Evolutionary conservation across 345 rosid genomes (phyloP).

Genomic region (Lepidium africanum): DNA sequence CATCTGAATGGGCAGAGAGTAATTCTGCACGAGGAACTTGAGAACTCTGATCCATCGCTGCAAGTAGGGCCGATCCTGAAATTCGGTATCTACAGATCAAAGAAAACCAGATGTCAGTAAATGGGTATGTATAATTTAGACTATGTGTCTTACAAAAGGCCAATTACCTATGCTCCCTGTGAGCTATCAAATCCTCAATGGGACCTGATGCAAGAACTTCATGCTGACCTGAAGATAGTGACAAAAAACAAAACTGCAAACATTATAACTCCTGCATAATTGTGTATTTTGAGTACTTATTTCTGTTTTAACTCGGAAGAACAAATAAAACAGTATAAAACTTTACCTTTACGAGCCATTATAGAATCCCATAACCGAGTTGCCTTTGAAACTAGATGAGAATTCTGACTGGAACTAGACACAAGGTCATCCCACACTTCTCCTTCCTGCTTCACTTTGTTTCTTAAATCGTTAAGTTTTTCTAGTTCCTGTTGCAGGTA

Average conservation of each 20-base stretch:
- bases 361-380: slow-evolving; percentile 94
- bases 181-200: slow-evolving; percentile 96
- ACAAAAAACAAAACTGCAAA: neutral
- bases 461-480: slow-evolving; percentile 86
- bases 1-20: slow-evolving; percentile 48
- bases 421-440: slow-evolving; percentile 98
- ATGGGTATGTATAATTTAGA: neutral
- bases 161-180: slow-evolving; percentile 91
- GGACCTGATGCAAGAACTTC: slow-evolving; percentile 99
- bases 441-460: slow-evolving; percentile 96
- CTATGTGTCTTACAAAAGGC: neutral
- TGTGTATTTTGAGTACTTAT: neutral
- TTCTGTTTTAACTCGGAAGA: neutral
- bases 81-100: slow-evolving; percentile 75
- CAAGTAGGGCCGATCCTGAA: slow-evolving; percentile 87
- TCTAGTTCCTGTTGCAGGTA: slow-evolving; percentile 98
- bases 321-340: slow-evolving; percentile 8
- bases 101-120: slow-evolving; percentile 20
- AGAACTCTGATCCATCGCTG: slow-evolving; percentile 98
- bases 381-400: slow-evolving; percentile 92
- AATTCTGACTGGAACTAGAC: slow-evolving; percentile 89
- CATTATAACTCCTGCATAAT: neutral
- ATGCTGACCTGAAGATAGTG: slow-evolving; percentile 66
- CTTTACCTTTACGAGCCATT: slow-evolving; percentile 80
- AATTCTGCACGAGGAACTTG: slow-evolving; percentile 68